phyloP scores from a whole-genome alignment of 2,329 filamentous ascomycete genomes.

The Didymella sp. region DNA sequence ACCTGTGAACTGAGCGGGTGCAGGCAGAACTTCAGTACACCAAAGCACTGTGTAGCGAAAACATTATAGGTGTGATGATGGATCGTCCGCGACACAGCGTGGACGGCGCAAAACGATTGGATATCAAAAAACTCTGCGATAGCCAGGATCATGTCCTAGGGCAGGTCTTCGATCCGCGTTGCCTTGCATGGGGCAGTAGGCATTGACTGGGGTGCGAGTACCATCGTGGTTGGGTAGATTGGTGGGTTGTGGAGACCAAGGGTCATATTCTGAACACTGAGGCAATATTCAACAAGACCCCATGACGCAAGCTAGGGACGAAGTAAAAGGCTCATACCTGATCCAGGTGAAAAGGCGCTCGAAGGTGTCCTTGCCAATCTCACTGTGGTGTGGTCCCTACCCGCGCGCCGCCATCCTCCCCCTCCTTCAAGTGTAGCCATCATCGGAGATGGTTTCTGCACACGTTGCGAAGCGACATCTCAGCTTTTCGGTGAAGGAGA shows the following conservation, averaged over 20 bases:
- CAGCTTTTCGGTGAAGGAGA: background rate
- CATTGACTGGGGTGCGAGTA: background rate
- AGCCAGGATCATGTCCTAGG: background rate
- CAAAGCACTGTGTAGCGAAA: background rate
- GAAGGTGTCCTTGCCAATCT: too few species aligned
- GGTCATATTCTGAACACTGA: background rate
- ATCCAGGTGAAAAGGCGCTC: background rate
- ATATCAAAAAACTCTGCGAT: background rate
- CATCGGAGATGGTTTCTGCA: too few species aligned
- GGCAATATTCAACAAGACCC: background rate
- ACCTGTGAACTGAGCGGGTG: background rate
- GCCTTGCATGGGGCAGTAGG: background rate
- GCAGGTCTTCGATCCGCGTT: background rate
- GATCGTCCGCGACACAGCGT: background rate
- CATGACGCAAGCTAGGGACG: background rate
- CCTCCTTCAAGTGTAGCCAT: too few species aligned
- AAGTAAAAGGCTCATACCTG: background rate
- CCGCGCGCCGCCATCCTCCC: too few species aligned
- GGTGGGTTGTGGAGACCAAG: too few species aligned
- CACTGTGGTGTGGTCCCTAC: too few species aligned
- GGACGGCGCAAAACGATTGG: background rate
- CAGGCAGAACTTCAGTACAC: background rate
- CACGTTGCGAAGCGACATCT: background rate
- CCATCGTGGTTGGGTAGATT: too few species aligned
- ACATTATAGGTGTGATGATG: background rate